Percentiles rank a stretch among this genome's conserved stretches.
phyloP scores from a whole-genome alignment of 176 grass and related monocot species.

The Dendrocalamus sinicus region DNA sequence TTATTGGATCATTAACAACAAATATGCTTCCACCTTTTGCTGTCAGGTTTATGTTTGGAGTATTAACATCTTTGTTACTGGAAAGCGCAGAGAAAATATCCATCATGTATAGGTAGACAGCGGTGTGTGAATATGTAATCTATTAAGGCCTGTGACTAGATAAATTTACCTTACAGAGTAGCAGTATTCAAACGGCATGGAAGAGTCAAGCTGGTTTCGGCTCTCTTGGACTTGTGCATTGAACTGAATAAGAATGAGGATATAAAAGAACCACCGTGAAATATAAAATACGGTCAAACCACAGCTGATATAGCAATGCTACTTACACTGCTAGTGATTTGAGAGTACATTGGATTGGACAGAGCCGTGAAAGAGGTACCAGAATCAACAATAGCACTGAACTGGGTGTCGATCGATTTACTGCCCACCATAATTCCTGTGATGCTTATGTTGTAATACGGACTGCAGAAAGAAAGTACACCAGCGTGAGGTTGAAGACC shows the following conservation, averaged over 20 bases:
- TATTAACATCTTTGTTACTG: conserved; percentile 50
- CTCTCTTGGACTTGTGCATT: conserved; percentile 62
- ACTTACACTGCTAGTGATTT: conserved; percentile 74
- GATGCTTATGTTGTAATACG: conserved; percentile 80
- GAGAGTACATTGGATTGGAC: conserved; percentile 75
- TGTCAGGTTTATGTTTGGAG: conserved; percentile 66
- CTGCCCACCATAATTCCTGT: conserved; percentile 53
- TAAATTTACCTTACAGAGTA: conserved; percentile 67
- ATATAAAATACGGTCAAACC: not conserved
- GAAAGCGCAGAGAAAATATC: conserved; percentile 36
- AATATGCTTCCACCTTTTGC: conserved; percentile 73
- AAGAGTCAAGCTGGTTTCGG: not conserved
- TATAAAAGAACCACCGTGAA: conserved; percentile 1
- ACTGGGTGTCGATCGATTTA: conserved; percentile 44
- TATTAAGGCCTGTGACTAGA: not conserved
- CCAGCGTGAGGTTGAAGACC: not conserved
- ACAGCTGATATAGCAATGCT: conserved; percentile 12
- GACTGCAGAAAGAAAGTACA: conserved; percentile 49
- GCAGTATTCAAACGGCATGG: conserved; percentile 81
- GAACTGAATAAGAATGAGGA: conserved; percentile 59
- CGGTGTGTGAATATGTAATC: not conserved
- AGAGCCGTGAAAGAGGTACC: conserved; percentile 89
- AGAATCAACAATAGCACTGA: conserved; percentile 78
- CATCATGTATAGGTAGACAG: conserved; percentile 13
- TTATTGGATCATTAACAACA: conserved; percentile 59